phyloP scores from a whole-genome alignment of 371 early-diverging fungal species.

The Choanephora cucurbitarum region DNA sequence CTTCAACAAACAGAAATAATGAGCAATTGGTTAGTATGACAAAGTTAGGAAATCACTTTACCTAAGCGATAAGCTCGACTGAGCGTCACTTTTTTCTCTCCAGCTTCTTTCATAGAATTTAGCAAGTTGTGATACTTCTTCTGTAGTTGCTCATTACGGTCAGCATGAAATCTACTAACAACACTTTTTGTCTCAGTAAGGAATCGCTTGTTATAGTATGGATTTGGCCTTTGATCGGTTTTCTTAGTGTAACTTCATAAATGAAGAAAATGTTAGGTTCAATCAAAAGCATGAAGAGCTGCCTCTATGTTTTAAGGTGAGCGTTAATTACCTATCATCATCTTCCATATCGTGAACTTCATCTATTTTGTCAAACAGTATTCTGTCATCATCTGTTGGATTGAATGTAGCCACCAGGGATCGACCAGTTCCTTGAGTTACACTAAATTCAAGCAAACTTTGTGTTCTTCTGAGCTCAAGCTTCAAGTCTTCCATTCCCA shows the following conservation, averaged over 20 bases:
- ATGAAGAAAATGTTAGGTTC: neutral
- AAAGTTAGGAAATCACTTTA: too few relatives aligned
- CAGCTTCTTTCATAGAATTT: conserved; percentile 46
- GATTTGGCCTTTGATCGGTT: neutral
- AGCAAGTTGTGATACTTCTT: conserved; percentile 17
- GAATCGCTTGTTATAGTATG: conserved; percentile 11
- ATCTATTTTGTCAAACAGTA: neutral
- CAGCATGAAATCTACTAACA: conserved; percentile 21
- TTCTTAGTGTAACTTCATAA: neutral
- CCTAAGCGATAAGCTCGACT: conserved; percentile 66
- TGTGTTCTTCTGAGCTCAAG: conserved; percentile 57
- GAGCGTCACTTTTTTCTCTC: conserved; percentile 56
- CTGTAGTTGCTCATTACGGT: conserved; percentile 38
- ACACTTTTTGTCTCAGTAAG: conserved; percentile 3
- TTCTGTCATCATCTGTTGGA: neutral
- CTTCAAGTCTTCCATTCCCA: conserved; percentile 26
- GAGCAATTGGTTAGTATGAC: too few relatives aligned
- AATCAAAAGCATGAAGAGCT: too few relatives aligned
- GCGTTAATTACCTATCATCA: neutral
- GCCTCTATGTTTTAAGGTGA: neutral
- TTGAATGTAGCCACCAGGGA: conserved; percentile 24
- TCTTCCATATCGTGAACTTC: too few relatives aligned
- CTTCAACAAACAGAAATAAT: conserved; percentile 36
- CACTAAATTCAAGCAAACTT: conserved; percentile 51
- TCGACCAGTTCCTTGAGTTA: conserved; percentile 33